Conservation (phyloP, 2,329 filamentous ascomycete genomes). For the Paradendryphiella salina region DNA sequence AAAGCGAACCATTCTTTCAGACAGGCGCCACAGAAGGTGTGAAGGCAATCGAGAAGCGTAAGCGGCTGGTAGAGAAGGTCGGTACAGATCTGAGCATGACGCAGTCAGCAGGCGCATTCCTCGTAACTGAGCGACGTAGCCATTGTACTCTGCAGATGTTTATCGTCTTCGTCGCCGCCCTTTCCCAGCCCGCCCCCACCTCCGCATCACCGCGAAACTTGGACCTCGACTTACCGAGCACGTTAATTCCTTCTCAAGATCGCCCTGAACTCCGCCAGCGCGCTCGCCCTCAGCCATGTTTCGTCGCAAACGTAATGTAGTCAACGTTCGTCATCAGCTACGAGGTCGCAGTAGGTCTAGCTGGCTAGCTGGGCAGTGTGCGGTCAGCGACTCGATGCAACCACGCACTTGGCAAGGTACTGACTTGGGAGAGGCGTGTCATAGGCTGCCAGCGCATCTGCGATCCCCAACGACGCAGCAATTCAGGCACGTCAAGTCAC, state of each 20-base stretch:
- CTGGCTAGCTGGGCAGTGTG: conserved; percentile 19
- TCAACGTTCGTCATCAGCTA: conserved; percentile 9
- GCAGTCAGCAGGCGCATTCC: conserved; percentile 30
- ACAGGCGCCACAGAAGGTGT: conserved; percentile 95
- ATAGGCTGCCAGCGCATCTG: conserved; percentile 21
- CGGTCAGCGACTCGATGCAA: conserved; percentile 23
- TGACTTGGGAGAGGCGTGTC: conserved; percentile 10
- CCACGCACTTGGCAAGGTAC: conserved; percentile 18
- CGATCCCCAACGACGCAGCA: not conserved
- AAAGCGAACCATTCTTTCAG: conserved; percentile 94
- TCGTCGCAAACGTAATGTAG: conserved; percentile 8
- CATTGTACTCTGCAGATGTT: not conserved
- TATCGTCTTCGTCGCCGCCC: not conserved
- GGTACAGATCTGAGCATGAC: conserved; percentile 77
- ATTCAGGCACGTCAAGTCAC: not conserved
- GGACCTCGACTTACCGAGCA: conserved; percentile 74
- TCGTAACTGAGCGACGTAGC: not conserved
- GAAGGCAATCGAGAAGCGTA: conserved; percentile 88
- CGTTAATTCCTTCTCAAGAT: conserved; percentile 90
- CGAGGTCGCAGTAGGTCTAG: conserved; percentile 8
- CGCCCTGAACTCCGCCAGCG: conserved; percentile 55
- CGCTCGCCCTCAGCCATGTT: conserved; percentile 42
- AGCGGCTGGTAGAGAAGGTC: conserved; percentile 90
- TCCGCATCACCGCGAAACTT: conserved; percentile 14
- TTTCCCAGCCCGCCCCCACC: not conserved